Base-by-base conservation (phyloP, 2,329 filamentous ascomycete genomes). In the Calonectria pseudoturangicola region DNA sequence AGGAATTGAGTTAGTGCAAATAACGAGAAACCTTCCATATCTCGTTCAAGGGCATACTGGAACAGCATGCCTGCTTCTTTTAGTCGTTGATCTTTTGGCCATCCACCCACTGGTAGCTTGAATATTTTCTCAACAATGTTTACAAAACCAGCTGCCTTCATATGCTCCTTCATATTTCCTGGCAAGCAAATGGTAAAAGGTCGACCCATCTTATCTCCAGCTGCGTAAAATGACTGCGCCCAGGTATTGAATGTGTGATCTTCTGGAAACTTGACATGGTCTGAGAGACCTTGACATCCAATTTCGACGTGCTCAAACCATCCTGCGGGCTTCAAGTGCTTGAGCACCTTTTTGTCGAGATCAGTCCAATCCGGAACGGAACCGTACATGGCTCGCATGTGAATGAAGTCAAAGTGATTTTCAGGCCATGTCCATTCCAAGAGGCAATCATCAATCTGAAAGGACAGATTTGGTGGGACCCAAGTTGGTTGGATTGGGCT, bases 391-490 rank as follows among this genome's bases (percentile, higher is more conserved):
- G 77, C 75, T 7, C 75, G 66, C 8, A 77, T 18, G 28, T 77
- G 75, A 21, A 77, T 51, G 16, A 77, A 77, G 18, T 77, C 75
- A n/a, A 77, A 77, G 0, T 74, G 54, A 1, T 50, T 66, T 2
- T 69, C 63, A 1, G 75, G 15, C 2, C 75, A 77, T 7, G 75
- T 77, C 75, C 75, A 77, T 0, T 77, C 75, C 28, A 77, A 71
- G 2, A 63, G 77, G 2, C 76, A 77, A 13, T 77, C 75, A 12
- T 77, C 75, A 10, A 77, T 77, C 43, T 77, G 73, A 18, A 77
- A 77, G 27, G 77, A 73, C 48, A 77, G 21, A 13, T 77, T 77
- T 0, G 75, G 75, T 0, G 75, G 75, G 0, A 77, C 70, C 75
- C 75, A 77, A 4, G 68, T 50, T 3, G 75, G 75, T 1, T 77